phyloP scores from a whole-genome alignment of 176 grass and related monocot genomes.

The Alopecurus myosuroides region DNA sequence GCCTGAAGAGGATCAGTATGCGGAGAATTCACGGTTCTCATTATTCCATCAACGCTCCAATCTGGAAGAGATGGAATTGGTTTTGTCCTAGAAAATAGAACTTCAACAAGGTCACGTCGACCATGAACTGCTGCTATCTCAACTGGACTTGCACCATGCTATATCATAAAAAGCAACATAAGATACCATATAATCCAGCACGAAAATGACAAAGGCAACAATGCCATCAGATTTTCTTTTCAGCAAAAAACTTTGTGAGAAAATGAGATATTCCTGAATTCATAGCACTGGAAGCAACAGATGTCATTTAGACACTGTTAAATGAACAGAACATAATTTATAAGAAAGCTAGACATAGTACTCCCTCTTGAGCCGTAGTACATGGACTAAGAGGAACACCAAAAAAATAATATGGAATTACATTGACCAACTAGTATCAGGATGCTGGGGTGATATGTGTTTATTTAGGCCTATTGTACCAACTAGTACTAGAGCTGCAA shows the following conservation, averaged over 20 bases:
- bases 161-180: background rate
- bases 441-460: background rate
- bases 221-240: background rate
- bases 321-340: background rate
- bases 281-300: background rate
- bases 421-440: background rate
- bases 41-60: slow-evolving; percentile 26
- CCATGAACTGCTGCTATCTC: slow-evolving; percentile 20
- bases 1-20: background rate
- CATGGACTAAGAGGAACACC: background rate
- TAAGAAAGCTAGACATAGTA: background rate
- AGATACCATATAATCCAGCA: background rate
- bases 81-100: slow-evolving; percentile 30
- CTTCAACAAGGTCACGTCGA: slow-evolving; percentile 27
- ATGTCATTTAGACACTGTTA: background rate
- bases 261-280: slow-evolving; percentile 1
- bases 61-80: slow-evolving; percentile 1
- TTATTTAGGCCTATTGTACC: background rate
- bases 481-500: background rate
- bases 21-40: background rate
- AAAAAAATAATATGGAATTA: background rate
- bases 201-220: background rate
- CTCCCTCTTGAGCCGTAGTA: background rate
- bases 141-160: slow-evolving; percentile 14
- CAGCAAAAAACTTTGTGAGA: background rate